phyloP scores from a whole-genome alignment of 768 basidiomycete genomes.

The Infundibulicybe gibba region DNA sequence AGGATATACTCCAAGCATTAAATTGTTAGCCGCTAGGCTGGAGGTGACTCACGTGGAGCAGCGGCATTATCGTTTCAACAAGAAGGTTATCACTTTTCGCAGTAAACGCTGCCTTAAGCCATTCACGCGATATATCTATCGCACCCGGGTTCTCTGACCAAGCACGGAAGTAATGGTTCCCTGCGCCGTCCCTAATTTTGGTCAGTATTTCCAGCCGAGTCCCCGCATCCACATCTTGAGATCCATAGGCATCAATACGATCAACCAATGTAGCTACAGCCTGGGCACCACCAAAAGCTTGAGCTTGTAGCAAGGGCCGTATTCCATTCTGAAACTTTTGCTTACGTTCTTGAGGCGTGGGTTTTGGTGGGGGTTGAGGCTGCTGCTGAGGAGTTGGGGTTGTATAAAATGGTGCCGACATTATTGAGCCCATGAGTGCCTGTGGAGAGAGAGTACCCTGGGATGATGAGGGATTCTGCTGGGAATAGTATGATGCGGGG shows the following conservation, averaged over 20 bases:
- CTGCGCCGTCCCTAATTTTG: slow-evolving; percentile 79
- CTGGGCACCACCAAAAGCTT: slow-evolving; percentile 63
- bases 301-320: slow-evolving; percentile 52
- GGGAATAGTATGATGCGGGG: slow-evolving; percentile 15
- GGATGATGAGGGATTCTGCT: slow-evolving; percentile 29
- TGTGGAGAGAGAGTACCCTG: slow-evolving; percentile 71
- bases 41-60: slow-evolving; percentile 69
- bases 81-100: slow-evolving; percentile 51
- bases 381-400: slow-evolving; percentile 17
- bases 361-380: slow-evolving; percentile 19
- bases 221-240: slow-evolving; percentile 58
- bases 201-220: slow-evolving; percentile 74
- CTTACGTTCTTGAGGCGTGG: slow-evolving; percentile 49
- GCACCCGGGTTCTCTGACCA: slow-evolving; percentile 77
- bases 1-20: background rate
- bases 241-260: slow-evolving; percentile 56
- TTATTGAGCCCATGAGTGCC: slow-evolving; percentile 40
- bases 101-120: slow-evolving; percentile 70
- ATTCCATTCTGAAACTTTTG: slow-evolving; percentile 49
- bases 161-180: slow-evolving; percentile 83
- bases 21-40: background rate
- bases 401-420: slow-evolving; percentile 30
- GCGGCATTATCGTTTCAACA: slow-evolving; percentile 80
- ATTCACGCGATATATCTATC: slow-evolving; percentile 77
- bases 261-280: slow-evolving; percentile 62